Base-by-base conservation (phyloP, 1,284 basidiomycete species). In the Trichosporon coremiiforme region DNA sequence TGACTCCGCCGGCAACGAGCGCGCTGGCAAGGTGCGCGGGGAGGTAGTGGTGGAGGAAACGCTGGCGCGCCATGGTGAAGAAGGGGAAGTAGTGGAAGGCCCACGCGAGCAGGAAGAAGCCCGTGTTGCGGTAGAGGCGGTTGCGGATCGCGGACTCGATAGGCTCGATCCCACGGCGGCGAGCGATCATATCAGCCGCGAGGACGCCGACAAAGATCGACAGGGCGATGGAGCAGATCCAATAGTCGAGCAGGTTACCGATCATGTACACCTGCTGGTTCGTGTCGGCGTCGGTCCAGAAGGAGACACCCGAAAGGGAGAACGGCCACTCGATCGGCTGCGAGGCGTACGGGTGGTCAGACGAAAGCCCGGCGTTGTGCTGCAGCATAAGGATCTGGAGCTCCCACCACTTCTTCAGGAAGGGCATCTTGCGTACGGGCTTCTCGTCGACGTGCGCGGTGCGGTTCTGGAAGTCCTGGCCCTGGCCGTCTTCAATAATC, bases 311-410 rank as follows among this genome's bases (percentile, higher is more conserved):
- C 72, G 87, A 91, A 38, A 98, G 85, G 64, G 95, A 87, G 88
- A 99, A 98, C 1, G 97, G 97, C 97, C 97, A 99, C 80, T 97
- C 95, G 84, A 98, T 91, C 0, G 97, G 95, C 13, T 88, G 88
- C 70, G 91, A 93, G 0, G 95, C 95, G 80, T 99, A 99, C 50
- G 97, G 97, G 81, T 99, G 97, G 12, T 90, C 91, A 20, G 93
- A 91, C 25, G 94, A 98, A 68, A 99, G 86, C 17, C 94, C 95
- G 12, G 95, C 93, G 79, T 99, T 99, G 85, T 99, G 96, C 81
- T 97, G 94, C 72, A 98, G 86, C 97, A 99, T 99, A 70, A 95
- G 86, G 60, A 95, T 83, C 79, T 99, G 97, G 53, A 99, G 86
- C 83, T 99, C 96, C 62, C 87, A 88, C 79, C 94, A 99, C 85